phyloP scores from a whole-genome alignment of 1,284 basidiomycete genomes.

The Heterobasidion annosum region DNA sequence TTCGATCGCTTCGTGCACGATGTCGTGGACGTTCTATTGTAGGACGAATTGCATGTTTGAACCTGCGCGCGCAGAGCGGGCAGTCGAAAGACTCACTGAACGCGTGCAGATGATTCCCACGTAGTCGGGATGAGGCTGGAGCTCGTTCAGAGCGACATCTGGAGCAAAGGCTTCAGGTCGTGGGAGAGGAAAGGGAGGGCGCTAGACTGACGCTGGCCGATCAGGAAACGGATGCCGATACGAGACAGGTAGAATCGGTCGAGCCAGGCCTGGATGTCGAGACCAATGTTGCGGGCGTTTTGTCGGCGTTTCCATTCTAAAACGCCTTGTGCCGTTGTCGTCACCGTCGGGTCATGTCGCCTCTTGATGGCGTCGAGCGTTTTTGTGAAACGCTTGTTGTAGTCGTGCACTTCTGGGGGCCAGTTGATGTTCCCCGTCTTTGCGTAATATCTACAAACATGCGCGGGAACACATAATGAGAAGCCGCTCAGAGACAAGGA shows the following conservation, averaged over 20 bases:
- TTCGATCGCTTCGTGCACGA: constrained; percentile 97
- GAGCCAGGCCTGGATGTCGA: constrained; percentile 91
- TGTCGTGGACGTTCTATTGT: constrained; percentile 83
- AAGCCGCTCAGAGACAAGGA: neutral
- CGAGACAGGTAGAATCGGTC: constrained; percentile 97
- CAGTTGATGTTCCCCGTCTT: constrained; percentile 62
- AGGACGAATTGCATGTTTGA: constrained; percentile 4
- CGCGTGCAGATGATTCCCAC: constrained; percentile 98
- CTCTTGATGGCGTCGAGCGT: constrained; percentile 87
- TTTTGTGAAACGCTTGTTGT: constrained; percentile 89
- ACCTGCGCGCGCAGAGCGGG: neutral
- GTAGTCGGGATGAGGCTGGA: constrained; percentile 84
- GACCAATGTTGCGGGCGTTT: constrained; percentile 61
- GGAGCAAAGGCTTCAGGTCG: constrained; percentile 6
- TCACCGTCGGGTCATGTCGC: constrained; percentile 95
- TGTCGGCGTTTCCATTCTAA: constrained; percentile 69
- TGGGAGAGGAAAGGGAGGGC: neutral
- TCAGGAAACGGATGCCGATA: constrained; percentile 94
- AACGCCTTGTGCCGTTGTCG: constrained; percentile 90
- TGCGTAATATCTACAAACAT: constrained; percentile 71
- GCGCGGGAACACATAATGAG: neutral
- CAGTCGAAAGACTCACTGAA: constrained; percentile 44
- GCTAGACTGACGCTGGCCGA: constrained; percentile 72
- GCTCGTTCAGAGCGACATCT: constrained; percentile 90
- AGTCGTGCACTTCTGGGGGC: constrained; percentile 92